These are phyloP conservation scores for Thraustochytrium sp. DNA, from an alignment of 352 stramenopile genomes.

Conservation along the genomic window DNA sequence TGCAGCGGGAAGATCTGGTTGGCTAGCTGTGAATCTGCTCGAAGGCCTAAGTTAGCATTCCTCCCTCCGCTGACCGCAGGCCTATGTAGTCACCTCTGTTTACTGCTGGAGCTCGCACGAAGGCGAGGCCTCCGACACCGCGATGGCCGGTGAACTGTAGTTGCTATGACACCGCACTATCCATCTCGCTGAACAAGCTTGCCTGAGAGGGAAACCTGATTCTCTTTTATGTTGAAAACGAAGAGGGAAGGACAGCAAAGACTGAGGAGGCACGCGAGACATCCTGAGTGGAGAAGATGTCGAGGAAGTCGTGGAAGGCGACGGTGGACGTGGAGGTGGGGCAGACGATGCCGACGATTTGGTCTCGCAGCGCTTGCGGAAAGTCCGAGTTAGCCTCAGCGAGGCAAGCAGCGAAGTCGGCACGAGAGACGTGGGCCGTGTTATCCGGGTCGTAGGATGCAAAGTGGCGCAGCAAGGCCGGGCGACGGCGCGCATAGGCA, in stretches of 20 bases:
- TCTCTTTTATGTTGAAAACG: too few species aligned
- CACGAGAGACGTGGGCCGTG: background rate
- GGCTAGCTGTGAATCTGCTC: too few species aligned
- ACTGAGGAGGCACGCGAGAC: background rate
- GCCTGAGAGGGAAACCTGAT: too few species aligned
- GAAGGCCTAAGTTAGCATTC: too few species aligned
- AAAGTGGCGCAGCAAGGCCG: slow-evolving; percentile 13
- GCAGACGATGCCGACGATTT: background rate
- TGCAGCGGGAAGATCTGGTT: too few species aligned
- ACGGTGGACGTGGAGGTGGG: background rate
- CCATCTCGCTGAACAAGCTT: too few species aligned
- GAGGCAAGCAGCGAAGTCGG: slow-evolving; percentile 9
- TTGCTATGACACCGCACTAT: too few species aligned
- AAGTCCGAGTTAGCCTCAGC: slow-evolving; percentile 19
- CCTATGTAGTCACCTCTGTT: too few species aligned
- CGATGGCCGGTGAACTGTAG: too few species aligned
- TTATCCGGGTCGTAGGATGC: slow-evolving; percentile 32
- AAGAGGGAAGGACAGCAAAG: background rate
- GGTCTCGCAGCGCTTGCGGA: background rate
- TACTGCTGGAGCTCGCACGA: too few species aligned
- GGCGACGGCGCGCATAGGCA: background rate
- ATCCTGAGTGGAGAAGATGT: slow-evolving; percentile 40
- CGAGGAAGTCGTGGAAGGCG: slow-evolving; percentile 33
- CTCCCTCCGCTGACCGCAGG: too few species aligned
- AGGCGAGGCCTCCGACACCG: too few species aligned